These are phyloP conservation scores for Skeletonema menzelii DNA, from an alignment of 108 stramenopile species.

Conservation along the genomic window DNA sequence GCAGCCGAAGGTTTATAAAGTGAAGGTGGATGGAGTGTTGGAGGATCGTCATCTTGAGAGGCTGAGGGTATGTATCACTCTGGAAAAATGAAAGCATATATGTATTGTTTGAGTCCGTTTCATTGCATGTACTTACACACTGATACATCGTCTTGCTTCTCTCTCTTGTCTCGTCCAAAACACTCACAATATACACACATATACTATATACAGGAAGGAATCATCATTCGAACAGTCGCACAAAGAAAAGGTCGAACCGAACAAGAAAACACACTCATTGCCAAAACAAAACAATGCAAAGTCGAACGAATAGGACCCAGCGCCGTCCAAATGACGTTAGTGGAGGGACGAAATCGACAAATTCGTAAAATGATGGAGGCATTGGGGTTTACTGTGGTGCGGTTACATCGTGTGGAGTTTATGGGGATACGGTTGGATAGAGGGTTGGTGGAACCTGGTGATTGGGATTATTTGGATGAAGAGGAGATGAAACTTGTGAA, in stretches of 20 bases:
- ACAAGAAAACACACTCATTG: constrained; percentile 54
- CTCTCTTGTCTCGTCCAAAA: neutral
- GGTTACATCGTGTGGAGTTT: constrained; percentile 67
- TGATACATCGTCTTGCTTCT: no score
- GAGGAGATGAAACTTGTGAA: constrained; percentile 57
- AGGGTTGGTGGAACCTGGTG: constrained; percentile 51
- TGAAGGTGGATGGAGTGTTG: constrained; percentile 50
- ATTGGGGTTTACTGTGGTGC: constrained; percentile 55
- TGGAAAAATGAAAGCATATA: no score
- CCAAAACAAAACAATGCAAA: constrained; percentile 58
- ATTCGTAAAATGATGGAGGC: constrained; percentile 85
- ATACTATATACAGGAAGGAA: constrained; percentile 32
- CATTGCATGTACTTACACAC: neutral
- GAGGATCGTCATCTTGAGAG: constrained; percentile 36
- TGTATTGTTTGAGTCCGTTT: no score
- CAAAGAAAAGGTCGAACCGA: constrained; percentile 46
- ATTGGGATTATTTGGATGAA: constrained; percentile 54
- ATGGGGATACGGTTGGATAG: constrained; percentile 38
- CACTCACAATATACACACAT: neutral
- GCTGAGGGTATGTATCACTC: constrained; percentile 46
- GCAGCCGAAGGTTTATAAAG: constrained; percentile 67
- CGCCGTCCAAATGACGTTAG: constrained; percentile 58
- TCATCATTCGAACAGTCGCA: constrained; percentile 63
- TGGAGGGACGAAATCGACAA: constrained; percentile 84
- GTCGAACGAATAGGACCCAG: constrained; percentile 29